Evolutionary conservation across 495 filamentous ascomycete genomes (phyloP), one percentile per base, ranked within the genome.

Genomic region (Chaetomium tenue): DNA sequence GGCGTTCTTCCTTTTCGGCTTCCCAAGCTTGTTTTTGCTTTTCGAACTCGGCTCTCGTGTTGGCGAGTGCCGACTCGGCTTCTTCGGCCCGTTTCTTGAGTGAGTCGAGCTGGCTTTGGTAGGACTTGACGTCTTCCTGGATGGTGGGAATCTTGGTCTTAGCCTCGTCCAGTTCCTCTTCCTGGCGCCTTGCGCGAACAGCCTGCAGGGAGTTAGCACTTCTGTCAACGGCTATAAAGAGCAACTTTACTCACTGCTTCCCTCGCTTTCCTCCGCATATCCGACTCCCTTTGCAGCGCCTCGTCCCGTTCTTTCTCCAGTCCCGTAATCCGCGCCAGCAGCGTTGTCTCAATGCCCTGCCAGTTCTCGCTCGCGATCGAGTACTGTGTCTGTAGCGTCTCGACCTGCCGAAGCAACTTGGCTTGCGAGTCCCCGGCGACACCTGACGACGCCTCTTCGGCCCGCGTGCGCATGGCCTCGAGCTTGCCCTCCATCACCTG

Each of bases 381-480:
- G 75, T 99, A 96, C 75, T 99, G 95, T 5, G 89, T 93, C 76
- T 98, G 95, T 56, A 99, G 77, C 3, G 91, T 97, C 80, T 99
- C 95, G 33, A 98, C 87, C 76, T 98, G 95, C 51, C 95, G 86
- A 23, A 97, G 79, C 25, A 99, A 81, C 72, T 97, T 97, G 25
- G 89, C 91, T 68, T 96, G 92, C 0, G 90, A 87, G 72, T 98
- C 92, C 8, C 92, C 89, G 7, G 84, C 84, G 47, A 86, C 83
- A 22, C 91, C 89, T 6, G 91, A 92, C 0, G 92, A 92, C 5
- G 88, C 91, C 74, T 99, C 95, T 78, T 99, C 95, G 11, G 90
- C 91, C 23, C 89, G 83, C 22, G 87, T 83, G 20, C 95, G 87
- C 71, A 97, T 85, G 44, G 89, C 88, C 71, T 99, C 95, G 69